Base-by-base conservation (phyloP, 2,329 filamentous ascomycete species). In the Stagonosporopsis tanaceti region DNA sequence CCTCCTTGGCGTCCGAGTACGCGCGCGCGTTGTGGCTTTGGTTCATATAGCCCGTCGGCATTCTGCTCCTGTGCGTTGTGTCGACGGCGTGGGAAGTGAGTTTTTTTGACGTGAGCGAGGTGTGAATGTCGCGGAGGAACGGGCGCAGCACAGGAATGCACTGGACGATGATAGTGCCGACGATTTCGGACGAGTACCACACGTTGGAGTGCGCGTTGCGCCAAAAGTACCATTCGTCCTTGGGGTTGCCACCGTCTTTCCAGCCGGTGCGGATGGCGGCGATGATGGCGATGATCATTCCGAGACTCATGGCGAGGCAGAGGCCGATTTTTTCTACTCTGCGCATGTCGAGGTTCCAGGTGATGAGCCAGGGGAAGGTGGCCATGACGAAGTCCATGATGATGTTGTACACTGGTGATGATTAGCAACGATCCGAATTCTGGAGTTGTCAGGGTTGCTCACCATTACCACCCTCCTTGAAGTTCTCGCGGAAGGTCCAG, bases 161-260 rank as follows among this genome's bases (percentile, higher is more conserved):
- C 62, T 84, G 82, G 4, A 84, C 82, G 40, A 85, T 83, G 61
- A 85, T 83, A 25, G 82, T 84, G 50, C 82, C 82, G 8, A 80
- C 77, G 50, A 84, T 75, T 68, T 85, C 82, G 15, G 81, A 82
- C 0, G 80, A 82, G 68, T 83, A 80, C 79, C 79, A 81, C 52
- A 82, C 73, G 61, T 81, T 80, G 0, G 77, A 79, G 59, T 80
- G 69, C 11, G 76, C 80, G 57, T 81, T 79, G 45, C 79, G 78
- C 77, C 78, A 84, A 56, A 82, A 82, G 60, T 83, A 83, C 61
- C 72, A 78, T 42, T 55, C 59, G 28, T 74, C 68, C 42, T 84
- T 80, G 15, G 78, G 75, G 64, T 84, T 81, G 37, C 80, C 78
- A 22, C 78, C 70, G 15, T 80, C 79, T 59, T 83, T 84, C 82